Evolutionary conservation across 225 moss, liverwort and hornwort species (phyloP), one percentile per base, ranked within the genome.

Genomic region (Climacium dendroides): DNA sequence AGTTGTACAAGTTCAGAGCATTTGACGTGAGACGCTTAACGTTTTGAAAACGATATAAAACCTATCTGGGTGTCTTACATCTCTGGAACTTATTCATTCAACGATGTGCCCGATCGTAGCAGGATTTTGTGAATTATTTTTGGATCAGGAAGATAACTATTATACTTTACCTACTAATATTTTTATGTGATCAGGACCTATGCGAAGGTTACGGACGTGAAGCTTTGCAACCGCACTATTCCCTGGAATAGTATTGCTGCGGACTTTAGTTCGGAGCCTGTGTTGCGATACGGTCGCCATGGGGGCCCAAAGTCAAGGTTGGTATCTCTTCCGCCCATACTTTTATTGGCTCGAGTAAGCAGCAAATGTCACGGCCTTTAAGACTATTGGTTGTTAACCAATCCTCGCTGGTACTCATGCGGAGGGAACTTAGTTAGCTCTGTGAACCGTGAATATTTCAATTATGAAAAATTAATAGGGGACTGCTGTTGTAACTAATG

Each of bases 221-320:
- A 90, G 67, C 66, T 60, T 83, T 80, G 37, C 54, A 67, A 55
- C 79, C 73, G 85, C 83, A 53, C 59, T 63, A 34, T 78, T 54
- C 63, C 39, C 35, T 80, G 54, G 65, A 53, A 63, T 78, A 85
- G 20, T 45, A 60, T 79, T 69, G 60, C 67, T 55, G 74, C 34
- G 53, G 41, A 80, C 85, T 65, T 61, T 29, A 65, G 30, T 89
- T 89, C 74, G 87, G 54, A 91, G 74, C 43, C 86, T 83, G 85
- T 23, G 83, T 82, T 63, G 74, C 81, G 76, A 81, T 57, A 37
- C 87, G n/a, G 77, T 80, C 77, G 57, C 71, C 87, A 92, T 92
- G 92, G 92, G 92, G 58, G 83, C 84, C 43, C 89, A 86, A 67
- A 91, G 83, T 89, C 92, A 92, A 92, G 92, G 92, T 92, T 82